Evolutionary conservation across 108 stramenopile genomes (phyloP), one percentile per base, ranked within the genome.

Genomic region (Cyclotella atomus): DNA sequence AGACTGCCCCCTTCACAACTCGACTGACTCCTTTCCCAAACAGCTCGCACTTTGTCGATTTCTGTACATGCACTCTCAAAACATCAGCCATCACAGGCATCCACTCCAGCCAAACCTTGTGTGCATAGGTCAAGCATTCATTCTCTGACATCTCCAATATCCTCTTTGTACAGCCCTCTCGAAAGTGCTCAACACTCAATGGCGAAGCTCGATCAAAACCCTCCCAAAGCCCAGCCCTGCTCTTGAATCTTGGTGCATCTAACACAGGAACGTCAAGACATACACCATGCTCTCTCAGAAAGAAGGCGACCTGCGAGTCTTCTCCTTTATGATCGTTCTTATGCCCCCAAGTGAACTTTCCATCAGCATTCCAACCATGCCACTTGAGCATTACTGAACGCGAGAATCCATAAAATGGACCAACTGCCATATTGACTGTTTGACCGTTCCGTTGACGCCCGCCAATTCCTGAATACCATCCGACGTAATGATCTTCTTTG

Each of bases 361-460:
- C 21, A 24, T 68, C 52, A 6, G 34, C 8, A 20, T 53, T 29
- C 67, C 67, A 68, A 12, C 16, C 28, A 20, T 54, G 24, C 67
- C 67, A 68, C 7, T 53, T 52, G 15, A 36, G 15, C 12, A 68
- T 35, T n/a, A 68, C 20, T 20, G 21, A 32, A 36, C 52, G 32
- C 3, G 67, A 35, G 35, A 68, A 52, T 36, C 67, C 67, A 68
- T 68, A 68, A 54, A 68, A 68, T 20, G 67, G 27, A 33, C 67
- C 67, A 53, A 68, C 54, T 9, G 52, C 67, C 16, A 68, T 24
- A 20, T 68, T 52, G 34, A 68, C 52, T 53, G 35, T 68, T 41
- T 53, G 45, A 19, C 32, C 34, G 20, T 35, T 24, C 20, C 24
- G 52, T 47, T 12, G 33, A 10, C 67, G 33, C 24, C 67, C 67